Base-by-base conservation (phyloP, 306 rosid species). In the Potentilla sterilis region DNA sequence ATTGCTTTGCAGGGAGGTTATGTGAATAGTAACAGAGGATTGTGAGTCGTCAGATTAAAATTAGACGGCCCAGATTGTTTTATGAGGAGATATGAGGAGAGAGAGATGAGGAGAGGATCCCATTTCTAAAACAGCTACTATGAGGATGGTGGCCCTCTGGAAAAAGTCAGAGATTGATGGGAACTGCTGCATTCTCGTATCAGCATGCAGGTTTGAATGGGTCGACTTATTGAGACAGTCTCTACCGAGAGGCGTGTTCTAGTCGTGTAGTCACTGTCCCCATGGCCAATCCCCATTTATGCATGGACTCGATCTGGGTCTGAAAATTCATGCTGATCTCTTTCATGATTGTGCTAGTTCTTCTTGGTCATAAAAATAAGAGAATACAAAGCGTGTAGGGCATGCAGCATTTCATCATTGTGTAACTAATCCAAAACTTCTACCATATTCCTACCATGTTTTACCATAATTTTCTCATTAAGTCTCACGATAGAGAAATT, bases 181-280 rank as follows among this genome's bases (percentile, higher is more conserved):
- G 46, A 59, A 40, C 77, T 73, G 57, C 68, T 63, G 43, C 59
- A 74, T 24, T 22, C 32, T 73, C 57, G 9, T 32, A 19, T 61
- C 58, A 44, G 77, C 70, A 59, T 51, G 59, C 28, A 57, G 19
- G 19, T 5, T 15, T 44, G 69, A 65, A 38, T 65, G 7, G 69
- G 69, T 3, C 7, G 47, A 65, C 11, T 32, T 1, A 3, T 43
- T 32, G 69, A 8, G 34, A 19, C 19, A n/a, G 22, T 0, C 12
- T 49, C 35, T 35, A 34, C 15, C 62, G 34, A 35, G 3, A 51
- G 80, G 76, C 71, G 12, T 34, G 67, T 62, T 62, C 28, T 19
- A 0, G 69, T n/a, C 7, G 91, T 83, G 81, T 71, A 80, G 94
- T 90, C 89, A 74, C 80, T 73, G 59, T 90, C 91, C 81, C 52